Conservation (phyloP, 495 filamentous ascomycete species). For the Hapsidospora chrysogenum region DNA sequence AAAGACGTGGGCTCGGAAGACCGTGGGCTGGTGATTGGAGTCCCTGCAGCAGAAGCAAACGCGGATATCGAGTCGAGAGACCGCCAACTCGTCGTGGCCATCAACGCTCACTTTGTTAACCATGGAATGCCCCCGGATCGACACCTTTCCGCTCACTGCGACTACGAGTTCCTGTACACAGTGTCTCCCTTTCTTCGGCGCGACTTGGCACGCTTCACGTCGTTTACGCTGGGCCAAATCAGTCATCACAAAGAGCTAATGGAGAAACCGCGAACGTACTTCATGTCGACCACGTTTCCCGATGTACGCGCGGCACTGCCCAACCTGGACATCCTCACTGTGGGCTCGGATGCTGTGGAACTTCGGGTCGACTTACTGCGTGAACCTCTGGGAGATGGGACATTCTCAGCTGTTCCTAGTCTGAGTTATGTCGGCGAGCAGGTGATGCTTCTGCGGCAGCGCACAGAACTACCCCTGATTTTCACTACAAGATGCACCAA, state of each 20-base stretch:
- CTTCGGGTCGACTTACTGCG: slow-evolving; percentile 66
- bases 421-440: slow-evolving; percentile 73
- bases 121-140: slow-evolving; percentile 49
- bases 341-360: slow-evolving; percentile 71
- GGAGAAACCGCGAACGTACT: slow-evolving; percentile 58
- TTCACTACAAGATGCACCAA: slow-evolving; percentile 66
- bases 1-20: slow-evolving; percentile 29
- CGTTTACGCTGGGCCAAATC: slow-evolving; percentile 59
- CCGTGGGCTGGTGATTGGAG: slow-evolving; percentile 39
- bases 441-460: slow-evolving; percentile 64
- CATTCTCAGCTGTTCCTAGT: slow-evolving; percentile 46
- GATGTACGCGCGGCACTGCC: slow-evolving; percentile 71
- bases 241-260: slow-evolving; percentile 57
- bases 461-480: slow-evolving; percentile 73
- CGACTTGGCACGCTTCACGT: slow-evolving; percentile 59
- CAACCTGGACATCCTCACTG: slow-evolving; percentile 70
- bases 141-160: slow-evolving; percentile 42
- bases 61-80: slow-evolving; percentile 33
- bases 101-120: slow-evolving; percentile 60
- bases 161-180: slow-evolving; percentile 75
- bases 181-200: slow-evolving; percentile 52
- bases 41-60: slow-evolving; percentile 34
- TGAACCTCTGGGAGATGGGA: slow-evolving; percentile 45
- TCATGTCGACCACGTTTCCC: slow-evolving; percentile 75
- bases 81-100: slow-evolving; percentile 34